Evolutionary conservation across 2,329 filamentous ascomycete species (phyloP).

Genomic region (Botrytis medusae): DNA sequence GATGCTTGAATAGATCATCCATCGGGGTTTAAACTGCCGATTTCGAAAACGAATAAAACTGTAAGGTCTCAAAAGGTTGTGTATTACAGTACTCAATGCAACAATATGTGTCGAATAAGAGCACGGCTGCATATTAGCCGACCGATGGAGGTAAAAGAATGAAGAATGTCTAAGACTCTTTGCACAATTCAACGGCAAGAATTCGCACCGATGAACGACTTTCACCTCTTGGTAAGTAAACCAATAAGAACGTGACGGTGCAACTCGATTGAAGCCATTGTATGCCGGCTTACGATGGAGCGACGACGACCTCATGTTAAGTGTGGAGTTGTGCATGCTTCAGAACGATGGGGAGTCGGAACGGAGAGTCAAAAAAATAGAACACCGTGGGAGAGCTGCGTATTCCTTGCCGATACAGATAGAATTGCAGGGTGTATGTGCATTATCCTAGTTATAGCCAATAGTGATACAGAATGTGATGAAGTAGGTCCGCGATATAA

Average conservation of each 20-base stretch:
- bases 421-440: neutral
- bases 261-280: conserved; percentile 11
- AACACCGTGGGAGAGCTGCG: conserved; percentile 5
- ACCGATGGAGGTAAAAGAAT: neutral
- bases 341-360: neutral
- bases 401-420: neutral
- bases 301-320: neutral
- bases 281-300: neutral
- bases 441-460: conserved; percentile 9
- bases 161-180: conserved; percentile 2
- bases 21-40: conserved; percentile 15
- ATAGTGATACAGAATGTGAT: conserved; percentile 1
- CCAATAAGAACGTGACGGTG: neutral
- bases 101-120: neutral
- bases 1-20: neutral
- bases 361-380: neutral
- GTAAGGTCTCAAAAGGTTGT: neutral
- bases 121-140: conserved; percentile 5
- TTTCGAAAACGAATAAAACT: neutral
- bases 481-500: neutral
- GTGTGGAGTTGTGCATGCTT: conserved; percentile 2
- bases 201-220: neutral
- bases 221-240: neutral
- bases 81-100: conserved; percentile 5
- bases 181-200: neutral